Evolutionary conservation across 345 rosid species (phyloP).

Genomic region (Salix purpurea): DNA sequence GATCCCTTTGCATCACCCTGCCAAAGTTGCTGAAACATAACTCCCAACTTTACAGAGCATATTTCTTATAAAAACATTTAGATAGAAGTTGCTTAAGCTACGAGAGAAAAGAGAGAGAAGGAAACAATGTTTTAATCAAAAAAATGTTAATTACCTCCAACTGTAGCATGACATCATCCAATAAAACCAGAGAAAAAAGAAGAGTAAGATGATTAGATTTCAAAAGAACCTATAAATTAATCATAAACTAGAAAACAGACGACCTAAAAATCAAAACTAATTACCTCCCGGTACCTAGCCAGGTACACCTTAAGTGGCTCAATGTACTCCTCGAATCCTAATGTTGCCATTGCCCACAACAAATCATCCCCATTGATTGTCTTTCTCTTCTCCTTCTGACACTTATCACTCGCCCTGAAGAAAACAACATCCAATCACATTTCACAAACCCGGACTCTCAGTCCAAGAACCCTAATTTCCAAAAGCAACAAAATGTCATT

Average conservation of each 20-base stretch:
- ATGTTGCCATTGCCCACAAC: conserved; percentile 76
- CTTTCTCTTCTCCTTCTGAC: conserved; percentile 71
- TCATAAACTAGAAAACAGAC: not conserved
- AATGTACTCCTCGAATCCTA: conserved; percentile 70
- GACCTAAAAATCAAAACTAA: not conserved
- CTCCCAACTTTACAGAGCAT: not conserved
- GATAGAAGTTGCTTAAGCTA: not conserved
- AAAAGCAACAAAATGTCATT: not conserved
- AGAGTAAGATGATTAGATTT: conserved; percentile 8
- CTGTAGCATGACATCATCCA: conserved; percentile 36
- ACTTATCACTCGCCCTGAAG: conserved; percentile 63
- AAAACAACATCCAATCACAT: conserved; percentile 12
- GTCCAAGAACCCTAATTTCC: conserved; percentile 4
- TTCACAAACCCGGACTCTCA: not conserved
- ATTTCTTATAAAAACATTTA: not conserved
- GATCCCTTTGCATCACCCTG: conserved; percentile 78
- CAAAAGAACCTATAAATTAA: not conserved
- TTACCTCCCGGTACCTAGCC: conserved; percentile 55
- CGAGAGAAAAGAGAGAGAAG: not conserved
- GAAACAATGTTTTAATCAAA: not conserved
- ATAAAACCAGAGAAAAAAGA: not conserved
- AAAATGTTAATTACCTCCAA: conserved; percentile 54
- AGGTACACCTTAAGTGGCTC: conserved; percentile 62
- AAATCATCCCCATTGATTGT: conserved; percentile 76
- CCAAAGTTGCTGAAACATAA: conserved; percentile 13